phyloP scores from a whole-genome alignment of 306 rosid genomes.

The Rubus parviflorus region DNA sequence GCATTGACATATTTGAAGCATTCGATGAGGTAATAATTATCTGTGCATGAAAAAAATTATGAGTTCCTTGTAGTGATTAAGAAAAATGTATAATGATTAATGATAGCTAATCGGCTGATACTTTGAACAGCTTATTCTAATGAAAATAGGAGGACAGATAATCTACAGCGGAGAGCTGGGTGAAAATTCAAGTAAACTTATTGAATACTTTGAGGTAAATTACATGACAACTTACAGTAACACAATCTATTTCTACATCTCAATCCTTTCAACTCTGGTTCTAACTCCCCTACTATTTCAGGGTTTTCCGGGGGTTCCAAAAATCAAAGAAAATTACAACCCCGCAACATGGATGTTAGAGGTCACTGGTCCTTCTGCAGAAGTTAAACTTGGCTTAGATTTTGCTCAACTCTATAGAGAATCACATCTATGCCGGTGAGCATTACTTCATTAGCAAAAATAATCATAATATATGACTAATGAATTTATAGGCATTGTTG shows the following conservation, averaged over 20 bases:
- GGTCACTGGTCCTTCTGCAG: constrained; percentile 18
- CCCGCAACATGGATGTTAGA: constrained; percentile 46
- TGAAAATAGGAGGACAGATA: constrained; percentile 57
- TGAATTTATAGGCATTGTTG: not conserved
- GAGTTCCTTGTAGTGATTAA: no score
- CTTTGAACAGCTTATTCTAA: constrained; percentile 39
- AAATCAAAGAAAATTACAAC: constrained; percentile 37
- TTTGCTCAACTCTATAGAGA: constrained; percentile 29
- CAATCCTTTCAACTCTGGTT: not conserved
- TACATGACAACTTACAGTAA: not conserved
- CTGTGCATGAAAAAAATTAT: not conserved
- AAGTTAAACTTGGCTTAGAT: constrained; percentile 23
- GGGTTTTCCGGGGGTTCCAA: constrained; percentile 31
- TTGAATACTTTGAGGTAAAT: constrained; percentile 50
- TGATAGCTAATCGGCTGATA: no score
- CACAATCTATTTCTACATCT: not conserved
- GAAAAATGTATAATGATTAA: no score
- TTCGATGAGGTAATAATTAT: constrained; percentile 22
- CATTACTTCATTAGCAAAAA: not conserved
- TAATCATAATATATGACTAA: no score
- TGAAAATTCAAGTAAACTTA: constrained; percentile 36
- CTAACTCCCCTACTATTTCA: not conserved
- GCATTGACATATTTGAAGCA: constrained; percentile 28
- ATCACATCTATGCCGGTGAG: constrained; percentile 23
- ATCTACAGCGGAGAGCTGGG: constrained; percentile 55